Evolutionary conservation across 352 stramenopile species (phyloP).

Genomic region (Pilasporangium apinafurcum): DNA sequence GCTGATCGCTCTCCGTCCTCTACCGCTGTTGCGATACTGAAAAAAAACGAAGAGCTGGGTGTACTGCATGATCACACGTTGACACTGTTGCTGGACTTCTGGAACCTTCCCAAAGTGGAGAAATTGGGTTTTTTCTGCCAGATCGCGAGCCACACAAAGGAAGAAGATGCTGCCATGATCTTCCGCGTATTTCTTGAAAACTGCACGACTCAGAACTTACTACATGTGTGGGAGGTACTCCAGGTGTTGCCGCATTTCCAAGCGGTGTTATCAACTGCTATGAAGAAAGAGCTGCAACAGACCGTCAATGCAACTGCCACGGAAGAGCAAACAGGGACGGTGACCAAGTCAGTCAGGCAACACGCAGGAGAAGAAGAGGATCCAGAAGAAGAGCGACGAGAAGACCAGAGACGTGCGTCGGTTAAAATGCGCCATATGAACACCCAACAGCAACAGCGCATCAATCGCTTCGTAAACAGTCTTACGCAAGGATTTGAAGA

Average conservation of each 20-base stretch:
- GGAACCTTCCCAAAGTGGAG: conserved; percentile 47
- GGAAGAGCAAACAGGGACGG: background rate
- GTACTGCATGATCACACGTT: conserved; percentile 53
- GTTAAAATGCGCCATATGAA: background rate
- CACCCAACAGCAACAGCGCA: background rate
- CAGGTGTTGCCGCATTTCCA: conserved; percentile 42
- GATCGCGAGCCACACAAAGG: conserved; percentile 47
- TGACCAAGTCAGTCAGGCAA: background rate
- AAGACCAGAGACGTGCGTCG: background rate
- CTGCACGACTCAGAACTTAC: conserved; percentile 31
- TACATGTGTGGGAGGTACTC: conserved; percentile 43
- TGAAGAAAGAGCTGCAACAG: conserved; percentile 11
- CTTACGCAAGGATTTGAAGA: conserved; percentile 52
- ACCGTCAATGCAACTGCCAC: background rate
- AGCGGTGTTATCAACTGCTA: conserved; percentile 19
- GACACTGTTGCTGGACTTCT: conserved; percentile 61
- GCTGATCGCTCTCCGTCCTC: conserved; percentile 11
- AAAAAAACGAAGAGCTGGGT: conserved; percentile 27
- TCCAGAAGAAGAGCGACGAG: background rate
- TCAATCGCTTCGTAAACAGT: conserved; percentile 30
- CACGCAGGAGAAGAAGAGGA: conserved; percentile 2
- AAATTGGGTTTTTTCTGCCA: conserved; percentile 64
- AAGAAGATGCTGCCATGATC: conserved; percentile 39
- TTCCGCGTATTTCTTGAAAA: conserved; percentile 42
- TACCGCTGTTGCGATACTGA: conserved; percentile 9